A percentile compares a stretch with the other conserved stretches of the same genome.
Conservation (phyloP, 1,139 yeast species). For the Scheffersomyces stambukii region DNA sequence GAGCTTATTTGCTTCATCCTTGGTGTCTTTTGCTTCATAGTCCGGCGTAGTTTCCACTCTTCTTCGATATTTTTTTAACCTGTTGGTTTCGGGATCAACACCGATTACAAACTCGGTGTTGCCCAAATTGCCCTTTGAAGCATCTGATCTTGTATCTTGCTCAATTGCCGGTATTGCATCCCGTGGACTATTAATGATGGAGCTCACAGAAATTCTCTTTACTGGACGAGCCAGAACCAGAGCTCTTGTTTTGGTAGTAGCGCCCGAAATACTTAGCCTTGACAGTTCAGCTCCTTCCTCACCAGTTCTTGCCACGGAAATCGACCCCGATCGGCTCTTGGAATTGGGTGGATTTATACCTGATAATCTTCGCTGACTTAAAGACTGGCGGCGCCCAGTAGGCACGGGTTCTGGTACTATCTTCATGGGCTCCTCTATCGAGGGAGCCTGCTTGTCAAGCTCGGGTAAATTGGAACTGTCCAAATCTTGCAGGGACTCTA, state of each 20-base stretch:
- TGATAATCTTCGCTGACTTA: constrained; percentile 32
- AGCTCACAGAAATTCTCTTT: constrained; percentile 21
- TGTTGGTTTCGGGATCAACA: constrained; percentile 28
- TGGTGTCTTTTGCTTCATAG: too few species aligned
- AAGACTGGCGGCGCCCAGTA: constrained; percentile 22
- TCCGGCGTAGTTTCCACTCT: constrained; percentile 6
- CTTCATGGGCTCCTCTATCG: constrained; percentile 25
- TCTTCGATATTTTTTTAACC: constrained; percentile 20
- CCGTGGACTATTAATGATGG: constrained; percentile 2
- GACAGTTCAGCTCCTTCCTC: too few species aligned
- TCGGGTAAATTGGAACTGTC: too few species aligned
- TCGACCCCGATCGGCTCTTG: constrained; percentile 28
- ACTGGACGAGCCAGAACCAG: too few species aligned
- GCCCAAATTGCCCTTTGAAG: background rate
- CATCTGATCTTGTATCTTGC: constrained; percentile 4
- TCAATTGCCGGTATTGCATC: constrained; percentile 3
- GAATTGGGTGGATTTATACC: constrained; percentile 28
- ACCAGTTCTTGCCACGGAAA: constrained; percentile 28
- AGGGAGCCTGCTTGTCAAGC: constrained; percentile 7
- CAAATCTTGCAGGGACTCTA: constrained; percentile 19
- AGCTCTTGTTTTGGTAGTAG: constrained; percentile 27
- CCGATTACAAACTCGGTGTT: constrained; percentile 22
- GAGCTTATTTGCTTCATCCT: constrained; percentile 5
- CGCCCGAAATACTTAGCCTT: too few species aligned
- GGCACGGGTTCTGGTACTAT: too few species aligned